Conservation (phyloP, 352 stramenopile species). For the Pythium phragmiticola region DNA sequence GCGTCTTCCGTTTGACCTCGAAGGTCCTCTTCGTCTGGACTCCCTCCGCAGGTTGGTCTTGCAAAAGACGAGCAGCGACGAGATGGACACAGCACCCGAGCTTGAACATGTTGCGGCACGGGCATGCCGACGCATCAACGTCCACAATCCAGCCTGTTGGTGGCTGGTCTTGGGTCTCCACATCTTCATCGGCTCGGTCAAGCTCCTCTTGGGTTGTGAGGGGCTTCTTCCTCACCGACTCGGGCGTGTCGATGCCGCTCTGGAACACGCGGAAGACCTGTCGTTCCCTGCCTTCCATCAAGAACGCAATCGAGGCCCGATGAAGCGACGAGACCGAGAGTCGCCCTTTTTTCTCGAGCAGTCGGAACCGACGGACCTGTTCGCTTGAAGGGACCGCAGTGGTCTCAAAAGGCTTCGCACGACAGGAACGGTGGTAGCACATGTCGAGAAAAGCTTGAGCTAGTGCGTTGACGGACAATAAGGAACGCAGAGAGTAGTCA, state of each 20-base stretch:
- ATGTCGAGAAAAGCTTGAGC: neutral
- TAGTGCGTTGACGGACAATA: slow-evolving; percentile 17
- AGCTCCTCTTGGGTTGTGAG: neutral
- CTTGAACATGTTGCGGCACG: neutral
- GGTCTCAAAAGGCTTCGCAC: neutral
- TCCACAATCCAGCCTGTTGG: slow-evolving; percentile 6
- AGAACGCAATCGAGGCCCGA: neutral
- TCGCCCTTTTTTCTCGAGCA: neutral
- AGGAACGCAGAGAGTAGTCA: slow-evolving; percentile 18
- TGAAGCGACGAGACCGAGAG: neutral
- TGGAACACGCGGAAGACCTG: neutral
- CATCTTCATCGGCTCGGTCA: neutral
- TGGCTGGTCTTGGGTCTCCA: slow-evolving; percentile 3
- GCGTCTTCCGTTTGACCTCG: too few relatives aligned
- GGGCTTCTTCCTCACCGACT: neutral
- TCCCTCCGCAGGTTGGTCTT: too few relatives aligned
- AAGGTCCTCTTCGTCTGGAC: too few relatives aligned
- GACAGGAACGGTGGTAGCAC: neutral
- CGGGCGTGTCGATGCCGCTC: neutral
- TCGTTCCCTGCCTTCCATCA: neutral
- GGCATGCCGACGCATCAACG: neutral
- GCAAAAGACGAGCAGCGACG: neutral
- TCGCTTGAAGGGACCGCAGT: slow-evolving; percentile 2
- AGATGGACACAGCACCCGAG: neutral
- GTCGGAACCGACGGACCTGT: neutral